These are phyloP conservation scores for Volvariella volvacea DNA, from an alignment of 1,284 basidiomycete species.

Conservation along the genomic window DNA sequence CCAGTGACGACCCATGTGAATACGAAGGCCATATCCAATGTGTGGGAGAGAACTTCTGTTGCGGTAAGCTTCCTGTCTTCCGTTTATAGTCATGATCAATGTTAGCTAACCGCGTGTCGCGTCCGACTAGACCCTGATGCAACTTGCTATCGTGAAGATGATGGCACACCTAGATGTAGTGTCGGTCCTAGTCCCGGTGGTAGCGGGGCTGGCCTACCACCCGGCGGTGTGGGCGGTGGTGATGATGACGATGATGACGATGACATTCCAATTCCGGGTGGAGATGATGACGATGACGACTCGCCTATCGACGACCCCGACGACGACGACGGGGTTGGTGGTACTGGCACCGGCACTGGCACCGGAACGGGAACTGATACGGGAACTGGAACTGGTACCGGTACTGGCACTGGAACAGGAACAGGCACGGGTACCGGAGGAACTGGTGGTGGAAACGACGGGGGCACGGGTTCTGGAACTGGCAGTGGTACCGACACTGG, in stretches of 20 bases:
- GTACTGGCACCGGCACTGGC: too few relatives aligned
- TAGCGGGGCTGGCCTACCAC: too few relatives aligned
- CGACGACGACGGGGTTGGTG: too few relatives aligned
- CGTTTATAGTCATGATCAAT: not conserved
- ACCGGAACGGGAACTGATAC: too few relatives aligned
- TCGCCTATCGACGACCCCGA: too few relatives aligned
- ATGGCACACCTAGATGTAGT: not conserved
- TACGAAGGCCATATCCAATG: slow-evolving; percentile 1
- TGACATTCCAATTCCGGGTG: too few relatives aligned
- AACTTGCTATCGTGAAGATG: not conserved
- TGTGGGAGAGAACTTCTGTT: slow-evolving; percentile 3
- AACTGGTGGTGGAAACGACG: not conserved
- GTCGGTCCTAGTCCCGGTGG: not conserved
- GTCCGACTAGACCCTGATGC: not conserved
- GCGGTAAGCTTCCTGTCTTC: not conserved
- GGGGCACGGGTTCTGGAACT: not conserved
- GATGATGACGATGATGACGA: too few relatives aligned
- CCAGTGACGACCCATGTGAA: not conserved
- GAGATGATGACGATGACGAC: too few relatives aligned
- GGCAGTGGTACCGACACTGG: not conserved
- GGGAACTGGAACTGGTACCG: too few relatives aligned
- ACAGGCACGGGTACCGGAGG: too few relatives aligned
- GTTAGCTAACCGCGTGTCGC: too few relatives aligned
- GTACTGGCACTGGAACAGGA: too few relatives aligned
- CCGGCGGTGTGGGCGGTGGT: not conserved